phyloP scores from a whole-genome alignment of 768 basidiomycete species.

The Boletus tylopilopsis region DNA sequence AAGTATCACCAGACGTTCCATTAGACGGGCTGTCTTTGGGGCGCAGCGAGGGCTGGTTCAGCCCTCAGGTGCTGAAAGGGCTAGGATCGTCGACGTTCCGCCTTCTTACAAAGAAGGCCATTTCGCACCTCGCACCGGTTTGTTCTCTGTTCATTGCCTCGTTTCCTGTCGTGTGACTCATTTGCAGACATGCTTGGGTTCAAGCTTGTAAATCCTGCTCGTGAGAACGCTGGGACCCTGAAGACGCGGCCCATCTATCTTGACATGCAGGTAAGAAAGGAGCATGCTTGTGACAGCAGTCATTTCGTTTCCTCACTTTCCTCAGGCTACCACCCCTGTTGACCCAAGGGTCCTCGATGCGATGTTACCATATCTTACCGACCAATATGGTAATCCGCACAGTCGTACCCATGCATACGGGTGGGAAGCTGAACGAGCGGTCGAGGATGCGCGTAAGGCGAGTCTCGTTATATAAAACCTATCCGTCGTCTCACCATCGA shows the following conservation, averaged over 20 bases:
- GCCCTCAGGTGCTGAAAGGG: constrained; percentile 78
- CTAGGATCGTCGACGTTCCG: constrained; percentile 79
- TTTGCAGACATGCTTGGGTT: constrained; percentile 83
- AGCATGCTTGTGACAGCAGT: neutral
- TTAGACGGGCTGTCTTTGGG: constrained; percentile 18
- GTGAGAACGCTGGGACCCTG: constrained; percentile 52
- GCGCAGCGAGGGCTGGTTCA: constrained; percentile 66
- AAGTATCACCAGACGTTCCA: constrained; percentile 27
- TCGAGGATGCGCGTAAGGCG: constrained; percentile 88
- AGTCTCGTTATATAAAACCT: constrained; percentile 10
- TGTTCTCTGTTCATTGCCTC: constrained; percentile 7
- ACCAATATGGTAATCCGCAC: constrained; percentile 97
- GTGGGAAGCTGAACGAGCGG: constrained; percentile 96
- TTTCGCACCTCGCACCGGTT: constrained; percentile 70
- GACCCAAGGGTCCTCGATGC: constrained; percentile 96
- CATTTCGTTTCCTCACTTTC: constrained; percentile 5
- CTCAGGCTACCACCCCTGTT: constrained; percentile 92
- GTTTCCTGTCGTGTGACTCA: neutral
- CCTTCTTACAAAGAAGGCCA: constrained; percentile 65
- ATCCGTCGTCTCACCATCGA: neutral
- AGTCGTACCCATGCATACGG: constrained; percentile 98
- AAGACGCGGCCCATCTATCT: constrained; percentile 91
- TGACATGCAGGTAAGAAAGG: constrained; percentile 81
- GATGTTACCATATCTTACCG: constrained; percentile 93
- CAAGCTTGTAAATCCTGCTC: constrained; percentile 63